Conservation (phyloP, 352 stramenopile genomes). For the Phytophthora constricta region DNA sequence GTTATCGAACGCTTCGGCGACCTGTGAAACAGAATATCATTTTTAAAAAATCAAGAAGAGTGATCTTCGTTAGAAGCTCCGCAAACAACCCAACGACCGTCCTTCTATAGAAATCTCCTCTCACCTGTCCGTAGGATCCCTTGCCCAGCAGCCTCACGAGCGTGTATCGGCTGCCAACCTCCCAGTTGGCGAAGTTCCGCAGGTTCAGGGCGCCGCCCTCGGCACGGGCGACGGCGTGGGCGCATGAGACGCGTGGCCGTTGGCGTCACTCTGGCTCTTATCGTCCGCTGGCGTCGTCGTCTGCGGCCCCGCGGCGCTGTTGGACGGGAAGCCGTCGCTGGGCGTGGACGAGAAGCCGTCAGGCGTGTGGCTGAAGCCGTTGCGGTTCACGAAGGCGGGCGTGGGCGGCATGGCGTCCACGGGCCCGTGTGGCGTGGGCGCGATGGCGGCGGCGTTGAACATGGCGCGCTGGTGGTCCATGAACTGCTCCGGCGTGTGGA, state of each 20-base stretch:
- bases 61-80: too few relatives aligned
- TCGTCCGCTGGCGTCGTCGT: slow-evolving; percentile 38
- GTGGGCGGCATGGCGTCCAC: slow-evolving; percentile 85
- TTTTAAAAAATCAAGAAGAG: slow-evolving; percentile 4
- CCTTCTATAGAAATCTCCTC: not conserved
- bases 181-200: slow-evolving; percentile 86
- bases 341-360: slow-evolving; percentile 74
- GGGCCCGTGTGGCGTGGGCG: slow-evolving; percentile 81
- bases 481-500: slow-evolving; percentile 74
- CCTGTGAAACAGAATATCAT: slow-evolving; percentile 30
- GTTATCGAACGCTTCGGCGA: slow-evolving; percentile 83
- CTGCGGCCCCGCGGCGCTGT: slow-evolving; percentile 25
- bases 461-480: slow-evolving; percentile 83
- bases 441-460: slow-evolving; percentile 71
- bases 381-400: slow-evolving; percentile 75
- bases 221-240: slow-evolving; percentile 68
- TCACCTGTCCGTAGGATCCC: slow-evolving; percentile 85
- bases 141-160: slow-evolving; percentile 85
- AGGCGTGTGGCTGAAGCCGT: slow-evolving; percentile 66
- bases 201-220: slow-evolving; percentile 77
- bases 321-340: slow-evolving; percentile 47
- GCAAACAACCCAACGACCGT: slow-evolving; percentile 2
- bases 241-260: slow-evolving; percentile 42
- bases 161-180: slow-evolving; percentile 79
- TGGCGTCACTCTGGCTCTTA: slow-evolving; percentile 21